Evolutionary conservation across 768 basidiomycete genomes (phyloP).

Genomic region (Xanthoconium stramineum): DNA sequence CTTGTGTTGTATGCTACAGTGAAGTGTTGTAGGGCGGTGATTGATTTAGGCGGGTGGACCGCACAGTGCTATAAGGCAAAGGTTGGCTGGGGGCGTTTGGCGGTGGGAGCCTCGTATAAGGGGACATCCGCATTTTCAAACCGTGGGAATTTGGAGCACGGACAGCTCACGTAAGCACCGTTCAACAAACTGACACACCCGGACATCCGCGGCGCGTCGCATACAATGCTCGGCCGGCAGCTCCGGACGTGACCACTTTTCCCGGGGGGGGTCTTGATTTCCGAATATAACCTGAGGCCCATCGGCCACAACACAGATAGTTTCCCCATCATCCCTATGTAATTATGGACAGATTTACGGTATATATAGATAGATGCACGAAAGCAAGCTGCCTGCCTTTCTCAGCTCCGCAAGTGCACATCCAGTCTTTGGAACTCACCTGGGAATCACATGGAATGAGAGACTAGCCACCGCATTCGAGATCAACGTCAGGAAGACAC

Average conservation of each 20-base stretch:
- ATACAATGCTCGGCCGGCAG: slow-evolving; percentile 18
- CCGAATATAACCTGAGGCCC: background rate
- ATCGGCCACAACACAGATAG: slow-evolving; percentile 8
- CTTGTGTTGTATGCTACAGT: slow-evolving; percentile 31
- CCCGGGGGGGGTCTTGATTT: slow-evolving; percentile 13
- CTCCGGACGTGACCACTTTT: slow-evolving; percentile 9
- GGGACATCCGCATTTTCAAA: slow-evolving; percentile 28
- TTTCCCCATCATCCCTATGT: slow-evolving; percentile 5
- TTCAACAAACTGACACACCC: slow-evolving; percentile 29
- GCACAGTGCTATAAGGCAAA: slow-evolving; percentile 37
- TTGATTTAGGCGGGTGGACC: slow-evolving; percentile 35
- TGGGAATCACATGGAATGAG: background rate
- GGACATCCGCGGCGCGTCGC: slow-evolving; percentile 20
- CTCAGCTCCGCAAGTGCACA: background rate
- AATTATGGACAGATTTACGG: slow-evolving; percentile 19
- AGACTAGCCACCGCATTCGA: slow-evolving; percentile 19
- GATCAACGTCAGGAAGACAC: slow-evolving; percentile 30
- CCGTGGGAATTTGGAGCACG: slow-evolving; percentile 34
- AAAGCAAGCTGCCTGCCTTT: slow-evolving; percentile 6
- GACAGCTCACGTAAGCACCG: slow-evolving; percentile 34
- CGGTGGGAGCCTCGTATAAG: slow-evolving; percentile 38
- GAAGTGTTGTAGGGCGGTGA: slow-evolving; percentile 20
- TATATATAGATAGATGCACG: slow-evolving; percentile 14
- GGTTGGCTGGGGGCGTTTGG: slow-evolving; percentile 36
- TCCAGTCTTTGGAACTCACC: slow-evolving; percentile 7